Percentiles rank a stretch among this genome's conserved stretches.
Evolutionary conservation across 441 rosid species (phyloP).

Genomic region (Cnidoscolus chayamansa): DNA sequence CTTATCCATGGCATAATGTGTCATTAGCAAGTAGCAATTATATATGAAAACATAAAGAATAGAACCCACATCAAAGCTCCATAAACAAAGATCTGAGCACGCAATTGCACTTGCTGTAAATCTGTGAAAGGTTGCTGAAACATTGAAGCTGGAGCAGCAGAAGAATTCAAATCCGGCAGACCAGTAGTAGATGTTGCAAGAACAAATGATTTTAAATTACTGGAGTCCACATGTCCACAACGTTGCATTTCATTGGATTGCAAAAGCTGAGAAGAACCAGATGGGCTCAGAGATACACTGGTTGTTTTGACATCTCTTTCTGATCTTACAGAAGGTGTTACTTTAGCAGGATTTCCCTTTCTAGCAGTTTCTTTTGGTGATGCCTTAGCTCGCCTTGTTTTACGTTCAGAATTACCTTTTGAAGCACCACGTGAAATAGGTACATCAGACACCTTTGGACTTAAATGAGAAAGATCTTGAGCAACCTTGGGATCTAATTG

Average conservation of each 20-base stretch:
- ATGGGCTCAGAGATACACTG: constrained; percentile 39
- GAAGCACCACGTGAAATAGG: constrained; percentile 32
- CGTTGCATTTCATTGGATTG: constrained; percentile 60
- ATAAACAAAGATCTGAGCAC: constrained; percentile 97
- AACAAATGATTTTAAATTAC: constrained; percentile 47
- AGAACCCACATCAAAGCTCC: constrained; percentile 89
- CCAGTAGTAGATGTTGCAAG: constrained; percentile 45
- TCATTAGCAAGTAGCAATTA: neutral
- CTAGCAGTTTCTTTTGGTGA: constrained; percentile 56
- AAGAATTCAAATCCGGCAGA: constrained; percentile 71
- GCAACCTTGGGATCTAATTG: constrained; percentile 43
- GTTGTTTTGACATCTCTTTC: constrained; percentile 52
- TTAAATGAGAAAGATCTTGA: constrained; percentile 36
- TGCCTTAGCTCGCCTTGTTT: constrained; percentile 69
- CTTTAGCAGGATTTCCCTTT: constrained; percentile 52
- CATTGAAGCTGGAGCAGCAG: constrained; percentile 49
- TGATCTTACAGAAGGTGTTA: constrained; percentile 36
- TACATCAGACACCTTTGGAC: constrained; percentile 40
- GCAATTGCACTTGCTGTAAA: constrained; percentile 96
- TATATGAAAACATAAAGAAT: constrained; percentile 1
- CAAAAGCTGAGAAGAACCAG: constrained; percentile 46
- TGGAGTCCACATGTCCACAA: constrained; percentile 43
- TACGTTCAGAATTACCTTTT: constrained; percentile 67
- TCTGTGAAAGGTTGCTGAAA: constrained; percentile 95
- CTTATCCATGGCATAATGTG: neutral